Base-by-base conservation (phyloP, 2,329 filamentous ascomycete genomes). In the Pseudopyricularia cyperi region DNA sequence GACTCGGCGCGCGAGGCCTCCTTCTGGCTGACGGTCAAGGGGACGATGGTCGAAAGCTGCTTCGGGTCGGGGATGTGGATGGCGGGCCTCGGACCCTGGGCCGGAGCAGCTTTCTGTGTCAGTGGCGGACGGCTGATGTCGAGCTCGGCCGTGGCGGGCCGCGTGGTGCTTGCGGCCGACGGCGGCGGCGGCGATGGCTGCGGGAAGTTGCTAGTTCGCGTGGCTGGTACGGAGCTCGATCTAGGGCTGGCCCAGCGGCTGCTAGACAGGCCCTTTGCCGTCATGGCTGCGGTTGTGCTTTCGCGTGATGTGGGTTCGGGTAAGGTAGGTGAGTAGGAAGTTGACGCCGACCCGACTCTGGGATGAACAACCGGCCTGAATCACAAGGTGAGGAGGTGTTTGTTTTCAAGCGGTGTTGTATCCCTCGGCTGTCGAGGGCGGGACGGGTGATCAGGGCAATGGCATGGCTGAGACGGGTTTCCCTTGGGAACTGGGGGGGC, bases 1-100 rank as follows among this genome's bases (percentile, higher is more conserved):
- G 61, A 59, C 22, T 54, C 53, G 9, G 60, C 51, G 22, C 12
- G 51, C n/a, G 42, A 34, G 35, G 54, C 28, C 19, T 50, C 48
- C 32, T 39, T 42, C 9, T 42, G 37, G 37, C 37, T 42, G 37
- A 42, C 17, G 9, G 37, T 42, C n/a, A 42, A 6, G 37, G 17
- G 17, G 7, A 42, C 14, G 37, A 22, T n/a, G 8, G 37, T 11
- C 9, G 37, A 42, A n/a, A n/a, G n/a, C n/a, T n/a, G 19, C 37
- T 42, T 42, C 14, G 37, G 37, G 37, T 24, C 14, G 4, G 37
- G 37, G n/a, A 42, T 11, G 15, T 42, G 37, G 37, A 42, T 42
- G 17, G 26, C 46, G 2, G 28, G 22, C 15, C 26, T 48, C 9
- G 8, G 46, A 7, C n/a, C n/a, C n/a, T n/a, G n/a, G n/a, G 28